phyloP scores from a whole-genome alignment of 169 alveolate genomes.

The Plasmodium berghei region DNA sequence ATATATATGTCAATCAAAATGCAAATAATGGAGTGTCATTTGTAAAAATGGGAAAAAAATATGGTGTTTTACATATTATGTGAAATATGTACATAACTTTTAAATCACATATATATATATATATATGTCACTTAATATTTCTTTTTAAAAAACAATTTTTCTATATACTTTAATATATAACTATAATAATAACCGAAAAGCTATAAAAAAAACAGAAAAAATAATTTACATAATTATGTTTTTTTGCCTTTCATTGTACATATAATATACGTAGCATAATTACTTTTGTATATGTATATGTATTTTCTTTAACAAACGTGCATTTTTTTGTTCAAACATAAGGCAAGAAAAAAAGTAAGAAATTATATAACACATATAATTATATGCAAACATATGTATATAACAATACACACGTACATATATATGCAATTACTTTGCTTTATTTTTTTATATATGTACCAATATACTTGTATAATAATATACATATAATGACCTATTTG shows the following conservation, averaged over 20 bases:
- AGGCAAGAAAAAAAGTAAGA: not conserved
- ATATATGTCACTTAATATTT: slow-evolving; percentile 1
- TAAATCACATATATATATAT: not conserved
- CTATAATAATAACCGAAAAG: no score
- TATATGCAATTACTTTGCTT: not conserved
- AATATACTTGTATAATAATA: no score
- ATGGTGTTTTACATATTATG: not conserved
- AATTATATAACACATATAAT: slow-evolving; percentile 1
- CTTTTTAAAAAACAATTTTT: no score
- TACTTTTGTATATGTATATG: slow-evolving; percentile 1
- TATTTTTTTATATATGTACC: no score
- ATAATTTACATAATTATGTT: not conserved
- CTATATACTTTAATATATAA: no score
- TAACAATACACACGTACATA: not conserved
- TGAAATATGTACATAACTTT: slow-evolving; percentile 1
- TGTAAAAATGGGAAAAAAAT: not conserved
- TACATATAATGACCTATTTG: no score
- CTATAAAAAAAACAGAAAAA: no score
- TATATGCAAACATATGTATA: not conserved
- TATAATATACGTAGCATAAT: not conserved
- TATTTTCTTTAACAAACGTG: slow-evolving; percentile 1
- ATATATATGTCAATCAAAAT: slow-evolving; percentile 31
- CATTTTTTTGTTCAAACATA: slow-evolving; percentile 13
- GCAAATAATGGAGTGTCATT: not conserved
- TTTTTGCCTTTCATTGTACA: not conserved